Base-by-base conservation (phyloP, 2,329 filamentous ascomycete genomes). In the Lachnum nothofagi region DNA sequence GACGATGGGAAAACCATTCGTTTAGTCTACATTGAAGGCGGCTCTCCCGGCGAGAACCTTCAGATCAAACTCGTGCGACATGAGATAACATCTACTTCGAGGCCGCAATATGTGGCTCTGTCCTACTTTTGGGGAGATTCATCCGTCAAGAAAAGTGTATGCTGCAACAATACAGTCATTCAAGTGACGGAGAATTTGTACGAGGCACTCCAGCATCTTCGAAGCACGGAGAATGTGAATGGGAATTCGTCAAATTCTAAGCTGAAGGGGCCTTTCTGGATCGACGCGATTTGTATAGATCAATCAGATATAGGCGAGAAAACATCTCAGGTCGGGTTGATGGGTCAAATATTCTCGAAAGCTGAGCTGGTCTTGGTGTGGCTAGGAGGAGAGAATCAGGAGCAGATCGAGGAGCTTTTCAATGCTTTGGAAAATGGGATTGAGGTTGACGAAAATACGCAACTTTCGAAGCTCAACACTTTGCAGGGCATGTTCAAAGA, bases 261-360 rank as follows among this genome's bases (percentile, higher is more conserved):
- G 9, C n/a, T 34, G 9, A 17, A 22, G 19, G 31, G 31, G 14
- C 31, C 31, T 9, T 34, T 56, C 6, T 59, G 54, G 54, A 52
- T 54, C 17, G 57, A 60, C 44, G 54, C 56, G 12, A 47, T 61
- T 19, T 60, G 57, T 40, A 60, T 61, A 33, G 58, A 62, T 47
- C 59, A 61, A 40, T 22, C 14, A 4, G 51, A 60, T 29, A 48
- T 42, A 17, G 40, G 44, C 2, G 60, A 61, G 45, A 51, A 53
- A 27, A 55, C 51, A 38, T 39, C 47, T 6, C 57, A 60, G 44
- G 59, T 60, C 16, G 41, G 40, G 10, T 51, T 57, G 35, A 62
- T 61, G 59, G 51, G 53, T 17, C 35, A 35, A 3, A 51, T 61
- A 23, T 62, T 56, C 44, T 39, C 37, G 2, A 48, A 51, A 20